A percentile compares a stretch with the other conserved stretches of the same genome.
These are phyloP conservation scores for Oryza coarctata DNA, from an alignment of 176 grass and related monocot species.

Conservation along the genomic window DNA sequence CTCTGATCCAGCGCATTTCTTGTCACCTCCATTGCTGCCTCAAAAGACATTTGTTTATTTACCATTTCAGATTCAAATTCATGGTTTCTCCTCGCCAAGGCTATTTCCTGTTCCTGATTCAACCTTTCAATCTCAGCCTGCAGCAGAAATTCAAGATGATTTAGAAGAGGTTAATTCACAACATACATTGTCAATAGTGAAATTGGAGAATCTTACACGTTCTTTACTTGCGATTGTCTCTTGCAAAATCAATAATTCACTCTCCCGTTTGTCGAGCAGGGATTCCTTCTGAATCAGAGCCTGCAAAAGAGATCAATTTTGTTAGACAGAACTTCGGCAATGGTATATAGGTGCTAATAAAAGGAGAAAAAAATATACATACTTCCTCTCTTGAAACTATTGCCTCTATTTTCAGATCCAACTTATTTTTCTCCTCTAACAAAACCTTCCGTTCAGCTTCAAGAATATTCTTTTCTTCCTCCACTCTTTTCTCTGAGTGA, in stretches of 20 bases:
- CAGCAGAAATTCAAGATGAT: constrained; percentile 16
- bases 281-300: constrained; percentile 65
- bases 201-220: constrained; percentile 44
- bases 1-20: constrained; percentile 45
- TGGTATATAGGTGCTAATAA: not conserved
- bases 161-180: constrained; percentile 21
- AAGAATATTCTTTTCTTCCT: constrained; percentile 48
- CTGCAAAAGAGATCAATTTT: constrained; percentile 44
- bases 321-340: constrained; percentile 2
- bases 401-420: constrained; percentile 68
- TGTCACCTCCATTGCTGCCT: constrained; percentile 47
- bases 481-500: constrained; percentile 57
- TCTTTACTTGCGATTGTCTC: constrained; percentile 78
- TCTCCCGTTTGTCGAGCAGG: constrained; percentile 70
- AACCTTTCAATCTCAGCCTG: constrained; percentile 80
- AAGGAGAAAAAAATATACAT: constrained; percentile 32
- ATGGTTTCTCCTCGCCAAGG: constrained; percentile 47
- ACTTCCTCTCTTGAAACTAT: constrained; percentile 82
- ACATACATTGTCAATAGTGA: constrained; percentile 14
- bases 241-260: constrained; percentile 77
- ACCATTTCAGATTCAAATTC: constrained; percentile 75
- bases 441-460: constrained; percentile 63
- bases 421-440: constrained; percentile 56
- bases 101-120: constrained; percentile 54
- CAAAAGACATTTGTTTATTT: constrained; percentile 46